phyloP scores from a whole-genome alignment of 768 basidiomycete species.

The Fistulinella prunicolor region DNA sequence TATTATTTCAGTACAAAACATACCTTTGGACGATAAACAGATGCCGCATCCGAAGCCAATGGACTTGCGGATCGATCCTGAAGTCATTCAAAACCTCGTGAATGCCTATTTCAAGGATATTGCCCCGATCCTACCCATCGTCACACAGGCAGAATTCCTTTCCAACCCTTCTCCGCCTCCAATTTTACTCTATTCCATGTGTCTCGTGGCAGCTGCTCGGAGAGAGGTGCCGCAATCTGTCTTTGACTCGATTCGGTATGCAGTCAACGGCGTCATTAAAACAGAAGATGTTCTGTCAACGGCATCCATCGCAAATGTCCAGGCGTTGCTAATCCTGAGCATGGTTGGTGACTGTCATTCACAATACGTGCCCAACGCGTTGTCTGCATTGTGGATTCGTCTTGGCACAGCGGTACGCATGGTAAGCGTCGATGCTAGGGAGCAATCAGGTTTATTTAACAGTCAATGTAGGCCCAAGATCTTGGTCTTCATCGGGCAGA shows the following conservation, averaged over 20 bases:
- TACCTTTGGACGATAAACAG: conserved; percentile 53
- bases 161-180: conserved; percentile 69
- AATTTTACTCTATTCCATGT: conserved; percentile 89
- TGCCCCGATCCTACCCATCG: conserved; percentile 83
- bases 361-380: conserved; percentile 78
- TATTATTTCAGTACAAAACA: conserved; percentile 76
- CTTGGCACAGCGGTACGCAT: conserved; percentile 89
- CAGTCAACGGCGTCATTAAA: conserved; percentile 85
- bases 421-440: conserved; percentile 48
- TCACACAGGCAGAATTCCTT: conserved; percentile 87
- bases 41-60: conserved; percentile 56
- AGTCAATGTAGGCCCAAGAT: conserved; percentile 77
- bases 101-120: conserved; percentile 92
- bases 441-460: conserved; percentile 13
- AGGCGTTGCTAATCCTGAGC: conserved; percentile 79
- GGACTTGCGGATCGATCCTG: conserved; percentile 73
- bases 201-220: conserved; percentile 84
- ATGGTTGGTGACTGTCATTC: conserved; percentile 92
- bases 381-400: conserved; percentile 84
- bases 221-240: conserved; percentile 79
- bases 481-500: conserved; percentile 93
- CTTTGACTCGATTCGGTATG: conserved; percentile 87
- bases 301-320: conserved; percentile 81
- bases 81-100: conserved; percentile 75
- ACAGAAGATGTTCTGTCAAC: conserved; percentile 89